These are phyloP conservation scores for Schizothecium vesticola DNA, from an alignment of 495 filamentous ascomycete species.

Conservation along the genomic window DNA sequence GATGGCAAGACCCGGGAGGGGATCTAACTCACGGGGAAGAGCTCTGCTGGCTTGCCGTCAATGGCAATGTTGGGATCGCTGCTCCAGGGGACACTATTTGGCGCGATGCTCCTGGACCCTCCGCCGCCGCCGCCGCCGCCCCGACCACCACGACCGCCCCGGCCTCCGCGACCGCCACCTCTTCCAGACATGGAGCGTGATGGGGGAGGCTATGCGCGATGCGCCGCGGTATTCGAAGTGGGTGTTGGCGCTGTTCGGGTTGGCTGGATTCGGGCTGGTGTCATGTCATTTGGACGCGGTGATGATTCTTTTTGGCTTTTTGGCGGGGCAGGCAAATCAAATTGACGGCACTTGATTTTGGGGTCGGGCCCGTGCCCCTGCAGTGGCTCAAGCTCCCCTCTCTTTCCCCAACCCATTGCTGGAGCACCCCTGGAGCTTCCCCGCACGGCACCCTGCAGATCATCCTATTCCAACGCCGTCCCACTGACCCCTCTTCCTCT, in stretches of 20 bases:
- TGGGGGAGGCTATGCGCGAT: neutral
- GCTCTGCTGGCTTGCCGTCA: constrained; percentile 38
- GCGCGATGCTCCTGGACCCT: constrained; percentile 18
- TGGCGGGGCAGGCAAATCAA: constrained; percentile 11
- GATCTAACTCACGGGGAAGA: constrained; percentile 34
- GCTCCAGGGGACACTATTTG: constrained; percentile 30
- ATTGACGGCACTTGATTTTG: neutral
- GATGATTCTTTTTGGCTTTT: neutral
- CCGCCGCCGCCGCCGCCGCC: constrained; percentile 32
- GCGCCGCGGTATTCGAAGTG: neutral
- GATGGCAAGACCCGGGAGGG: neutral
- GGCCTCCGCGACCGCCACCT: constrained; percentile 30
- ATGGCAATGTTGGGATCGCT: constrained; percentile 27
- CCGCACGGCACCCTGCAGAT: neutral
- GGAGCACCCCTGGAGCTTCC: neutral
- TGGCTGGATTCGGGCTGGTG: neutral
- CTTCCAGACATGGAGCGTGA: constrained; percentile 25
- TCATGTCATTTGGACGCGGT: neutral
- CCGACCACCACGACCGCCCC: constrained; percentile 32
- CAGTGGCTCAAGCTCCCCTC: neutral
- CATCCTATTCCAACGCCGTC: neutral
- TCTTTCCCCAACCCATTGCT: neutral
- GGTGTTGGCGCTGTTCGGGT: constrained; percentile 4
- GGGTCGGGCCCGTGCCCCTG: constrained; percentile 4
- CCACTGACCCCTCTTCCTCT: neutral